Base-by-base conservation (phyloP, 2,329 filamentous ascomycete species). In the Talaromyces atroroseus region DNA sequence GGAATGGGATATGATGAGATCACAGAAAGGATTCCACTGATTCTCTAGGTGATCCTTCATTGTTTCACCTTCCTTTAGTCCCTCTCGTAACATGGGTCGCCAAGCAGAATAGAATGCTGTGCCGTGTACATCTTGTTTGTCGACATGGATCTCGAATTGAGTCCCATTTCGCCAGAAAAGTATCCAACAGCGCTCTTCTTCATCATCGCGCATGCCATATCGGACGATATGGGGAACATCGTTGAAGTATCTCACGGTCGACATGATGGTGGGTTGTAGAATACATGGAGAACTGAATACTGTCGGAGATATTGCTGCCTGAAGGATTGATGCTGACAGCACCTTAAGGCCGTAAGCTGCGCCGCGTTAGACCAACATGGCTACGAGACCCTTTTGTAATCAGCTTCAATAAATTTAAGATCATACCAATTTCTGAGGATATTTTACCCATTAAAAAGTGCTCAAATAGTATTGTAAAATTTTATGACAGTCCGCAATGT, bases 141-240 rank as follows among this genome's bases (percentile, higher is more conserved):
- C 45, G 18, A 55, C 52, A 34, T 32, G 7, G 45, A 55, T 44
- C n/a, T 5, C 49, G 18, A 49, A 49, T 34, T n/a, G 12, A 2
- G 6, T 44, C 10, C 52, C 52, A 12, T 49, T 49, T 34, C 52
- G 23, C 14, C 44, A 55, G 26, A 55, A 49, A 1, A 49, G 3
- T n/a, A 26, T 49, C 52, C 46, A 49, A 20, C 45, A 40, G 32
- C 6, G 32, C 34, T 23, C 52, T 0, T 11, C 8, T 12, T 55
- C 16, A 7, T 45, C 18, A 42, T 23, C 21, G 11, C 1, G 12
- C 52, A 44, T 49, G 24, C 52, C 52, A 49, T 49, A 55, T 20
- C 52, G 46, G 18, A 34, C 52, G 36, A 55, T 55, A 44, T 55
- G 52, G 24, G 52, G 52, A 29, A 55, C 18, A 20, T 55, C 46